A percentile compares a stretch with the other conserved stretches of the same genome.
Evolutionary conservation across 805 yeast species (phyloP).

Genomic region (Wickerhamomyces bovis): DNA sequence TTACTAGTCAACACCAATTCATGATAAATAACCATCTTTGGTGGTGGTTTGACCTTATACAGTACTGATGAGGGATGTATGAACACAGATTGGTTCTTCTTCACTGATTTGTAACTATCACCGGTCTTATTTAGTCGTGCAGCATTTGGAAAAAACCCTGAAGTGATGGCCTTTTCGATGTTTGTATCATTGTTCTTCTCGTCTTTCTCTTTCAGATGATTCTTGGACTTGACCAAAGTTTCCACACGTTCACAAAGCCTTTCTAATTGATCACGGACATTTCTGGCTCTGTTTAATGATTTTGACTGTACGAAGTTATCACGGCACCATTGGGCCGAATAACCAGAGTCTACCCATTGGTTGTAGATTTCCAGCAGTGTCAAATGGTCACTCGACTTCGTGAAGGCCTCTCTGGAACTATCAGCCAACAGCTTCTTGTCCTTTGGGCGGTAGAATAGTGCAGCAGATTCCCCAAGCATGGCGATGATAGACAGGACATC

Average conservation of each 20-base stretch:
- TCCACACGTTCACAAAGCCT: slow-evolving; percentile 52
- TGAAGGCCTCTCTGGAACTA: slow-evolving; percentile 50
- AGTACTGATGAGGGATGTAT: slow-evolving; percentile 85
- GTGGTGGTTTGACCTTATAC: slow-evolving; percentile 60
- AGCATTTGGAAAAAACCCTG: slow-evolving; percentile 96
- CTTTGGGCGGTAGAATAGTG: slow-evolving; percentile 65
- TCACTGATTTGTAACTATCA: slow-evolving; percentile 56
- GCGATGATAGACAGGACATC: slow-evolving; percentile 73
- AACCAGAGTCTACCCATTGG: slow-evolving; percentile 68
- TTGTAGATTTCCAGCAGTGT: slow-evolving; percentile 67
- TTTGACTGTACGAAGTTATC: slow-evolving; percentile 78
- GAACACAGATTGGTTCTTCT: slow-evolving; percentile 64
- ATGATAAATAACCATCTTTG: slow-evolving; percentile 69
- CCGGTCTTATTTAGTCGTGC: slow-evolving; percentile 81
- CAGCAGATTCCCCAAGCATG: slow-evolving; percentile 75
- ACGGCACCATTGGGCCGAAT: slow-evolving; percentile 74
- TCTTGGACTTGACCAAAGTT: slow-evolving; percentile 30
- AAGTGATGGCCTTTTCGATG: slow-evolving; percentile 75
- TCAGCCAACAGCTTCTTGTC: slow-evolving; percentile 64
- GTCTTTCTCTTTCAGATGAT: slow-evolving; percentile 26
- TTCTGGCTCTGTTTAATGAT: slow-evolving; percentile 60
- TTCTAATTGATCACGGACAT: slow-evolving; percentile 65
- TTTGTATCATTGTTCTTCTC: slow-evolving; percentile 55
- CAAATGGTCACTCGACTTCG: slow-evolving; percentile 64
- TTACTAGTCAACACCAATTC: slow-evolving; percentile 79